phyloP scores from a whole-genome alignment of 176 grass and related monocot genomes.

The Bolboschoenus planiculmis region DNA sequence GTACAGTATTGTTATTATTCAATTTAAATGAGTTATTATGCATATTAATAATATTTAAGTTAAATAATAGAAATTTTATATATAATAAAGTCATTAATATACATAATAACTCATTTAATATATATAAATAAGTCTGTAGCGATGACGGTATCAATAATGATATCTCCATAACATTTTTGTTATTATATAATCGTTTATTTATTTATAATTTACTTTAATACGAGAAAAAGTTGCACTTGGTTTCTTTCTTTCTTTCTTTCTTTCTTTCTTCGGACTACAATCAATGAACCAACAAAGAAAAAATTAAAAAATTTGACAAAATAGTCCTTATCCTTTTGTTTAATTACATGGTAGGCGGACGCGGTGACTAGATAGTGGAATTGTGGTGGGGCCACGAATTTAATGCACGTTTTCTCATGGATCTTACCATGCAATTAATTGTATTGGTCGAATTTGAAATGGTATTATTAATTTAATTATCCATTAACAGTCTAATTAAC shows the following conservation, averaged over 20 bases:
- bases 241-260: too few relatives aligned
- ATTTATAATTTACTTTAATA: too few relatives aligned
- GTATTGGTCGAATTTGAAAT: not conserved
- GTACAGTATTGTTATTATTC: too few relatives aligned
- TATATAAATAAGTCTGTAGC: too few relatives aligned
- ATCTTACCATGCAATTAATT: not conserved
- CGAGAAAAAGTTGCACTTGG: conserved; percentile 4
- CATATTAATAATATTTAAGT: too few relatives aligned
- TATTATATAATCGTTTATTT: too few relatives aligned
- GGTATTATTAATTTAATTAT: not conserved
- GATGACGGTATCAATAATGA: too few relatives aligned
- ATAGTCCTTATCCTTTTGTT: not conserved
- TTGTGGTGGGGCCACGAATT: not conserved
- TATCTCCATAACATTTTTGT: too few relatives aligned
- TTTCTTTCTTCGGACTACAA: not conserved
- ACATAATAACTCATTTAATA: too few relatives aligned
- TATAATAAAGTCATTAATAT: too few relatives aligned
- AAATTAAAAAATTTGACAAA: not conserved
- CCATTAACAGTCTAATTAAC: not conserved
- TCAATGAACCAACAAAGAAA: not conserved
- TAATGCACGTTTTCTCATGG: not conserved
- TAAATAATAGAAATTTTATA: too few relatives aligned
- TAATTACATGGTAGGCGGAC: not conserved
- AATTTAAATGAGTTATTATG: too few relatives aligned
- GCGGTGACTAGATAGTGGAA: conserved; percentile 6